phyloP scores from a whole-genome alignment of 169 alveolate species.

The Blepharisma undulans region DNA sequence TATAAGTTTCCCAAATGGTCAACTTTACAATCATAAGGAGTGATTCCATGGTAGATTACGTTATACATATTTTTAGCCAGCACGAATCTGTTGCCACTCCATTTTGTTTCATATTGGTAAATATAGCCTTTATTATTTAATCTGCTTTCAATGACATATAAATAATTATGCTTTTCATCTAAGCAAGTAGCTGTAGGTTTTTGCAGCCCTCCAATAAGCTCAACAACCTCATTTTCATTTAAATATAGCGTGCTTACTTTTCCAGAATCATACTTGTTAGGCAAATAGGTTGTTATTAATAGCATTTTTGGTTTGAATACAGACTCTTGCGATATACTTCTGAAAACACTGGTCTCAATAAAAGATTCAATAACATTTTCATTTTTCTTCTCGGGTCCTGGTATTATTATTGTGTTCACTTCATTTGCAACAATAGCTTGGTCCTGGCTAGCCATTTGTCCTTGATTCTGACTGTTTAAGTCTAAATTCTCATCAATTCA shows the following conservation, averaged over 20 bases:
- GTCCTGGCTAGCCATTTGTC: background rate
- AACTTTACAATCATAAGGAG: conserved; percentile 23
- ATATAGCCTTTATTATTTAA: background rate
- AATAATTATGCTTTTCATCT: conserved; percentile 15
- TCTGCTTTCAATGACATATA: conserved; percentile 12
- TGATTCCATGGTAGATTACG: background rate
- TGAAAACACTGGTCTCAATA: background rate
- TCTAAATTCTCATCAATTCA: background rate
- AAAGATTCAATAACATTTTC: background rate
- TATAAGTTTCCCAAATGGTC: conserved; percentile 25
- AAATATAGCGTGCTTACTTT: background rate
- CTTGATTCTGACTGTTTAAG: background rate
- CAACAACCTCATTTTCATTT: background rate
- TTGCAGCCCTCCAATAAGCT: background rate
- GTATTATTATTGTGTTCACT: background rate
- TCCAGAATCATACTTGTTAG: conserved; percentile 3
- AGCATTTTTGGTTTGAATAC: background rate
- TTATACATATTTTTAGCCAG: background rate
- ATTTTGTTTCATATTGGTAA: conserved; percentile 8
- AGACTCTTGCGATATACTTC: background rate
- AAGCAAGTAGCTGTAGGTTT: conserved; percentile 25
- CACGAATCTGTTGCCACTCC: background rate
- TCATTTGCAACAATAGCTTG: background rate
- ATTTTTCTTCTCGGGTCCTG: background rate
- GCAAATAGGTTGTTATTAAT: background rate